Conservation (phyloP, 371 early-diverging fungal species). For the Nosema muscidifuracis region DNA sequence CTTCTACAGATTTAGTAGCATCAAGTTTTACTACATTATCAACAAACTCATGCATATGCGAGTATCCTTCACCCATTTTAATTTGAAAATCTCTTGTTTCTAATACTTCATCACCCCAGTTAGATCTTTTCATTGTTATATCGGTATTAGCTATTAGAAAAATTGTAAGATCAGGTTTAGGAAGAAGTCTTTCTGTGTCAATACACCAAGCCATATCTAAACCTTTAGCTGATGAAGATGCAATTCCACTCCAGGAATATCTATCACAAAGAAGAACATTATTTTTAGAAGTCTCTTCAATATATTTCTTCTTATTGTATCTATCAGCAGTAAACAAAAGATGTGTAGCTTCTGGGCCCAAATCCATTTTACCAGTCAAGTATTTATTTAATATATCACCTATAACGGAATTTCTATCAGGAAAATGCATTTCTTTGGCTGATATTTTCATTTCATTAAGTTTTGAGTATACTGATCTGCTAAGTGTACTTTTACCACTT, state of each 20-base stretch:
- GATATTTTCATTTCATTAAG: constrained; percentile 66
- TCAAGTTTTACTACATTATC: neutral
- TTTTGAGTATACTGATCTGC: constrained; percentile 66
- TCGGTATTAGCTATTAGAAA: constrained; percentile 77
- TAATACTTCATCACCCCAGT: constrained; percentile 86
- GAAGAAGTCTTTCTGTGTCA: constrained; percentile 73
- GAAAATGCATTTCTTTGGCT: constrained; percentile 39
- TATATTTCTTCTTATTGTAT: constrained; percentile 66
- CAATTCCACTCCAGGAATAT: constrained; percentile 90
- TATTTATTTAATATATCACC: constrained; percentile 82
- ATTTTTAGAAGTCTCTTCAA: constrained; percentile 22
- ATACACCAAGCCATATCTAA: constrained; percentile 78
- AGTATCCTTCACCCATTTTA: constrained; percentile 63
- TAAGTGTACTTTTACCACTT: constrained; percentile 85
- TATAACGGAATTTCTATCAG: constrained; percentile 77
- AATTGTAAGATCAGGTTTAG: constrained; percentile 75
- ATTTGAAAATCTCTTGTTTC: constrained; percentile 78
- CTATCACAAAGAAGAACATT: constrained; percentile 78
- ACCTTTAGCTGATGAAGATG: constrained; percentile 70
- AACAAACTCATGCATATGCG: neutral
- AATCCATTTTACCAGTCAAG: constrained; percentile 67
- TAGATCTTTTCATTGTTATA: constrained; percentile 70
- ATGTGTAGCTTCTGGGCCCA: constrained; percentile 79
- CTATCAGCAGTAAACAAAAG: constrained; percentile 88
- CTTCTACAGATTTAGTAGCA: neutral